Base-by-base conservation (phyloP, 2,329 filamentous ascomycete genomes). In the Ambrosiella beaveri region DNA sequence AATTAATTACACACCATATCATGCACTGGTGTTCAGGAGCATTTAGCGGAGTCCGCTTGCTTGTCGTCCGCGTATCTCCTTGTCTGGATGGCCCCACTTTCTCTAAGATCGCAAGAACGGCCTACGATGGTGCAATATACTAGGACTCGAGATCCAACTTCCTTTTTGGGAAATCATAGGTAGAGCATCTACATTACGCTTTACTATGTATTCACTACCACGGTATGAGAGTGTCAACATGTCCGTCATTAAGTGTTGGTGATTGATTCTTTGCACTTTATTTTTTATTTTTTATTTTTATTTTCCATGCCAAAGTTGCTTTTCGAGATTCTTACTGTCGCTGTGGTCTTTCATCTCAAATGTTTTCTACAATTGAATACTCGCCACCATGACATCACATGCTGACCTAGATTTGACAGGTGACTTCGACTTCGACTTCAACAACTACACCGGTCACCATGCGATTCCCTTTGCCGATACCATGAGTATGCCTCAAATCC, bases 61-160 rank as follows among this genome's bases (percentile, higher is more conserved):
- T 27, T 27, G n/a, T 8, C 27, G 37, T 9, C 11, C 38, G 15
- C 17, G 38, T 55, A 13, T 40, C 36, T 19, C 8, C 9, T 27
- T 38, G 15, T 11, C 19, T 50, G 13, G 38, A 27, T 52, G 19
- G 47, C 58, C 49, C 58, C 54, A 57, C 58, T 49, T 57, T 50
- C 35, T 11, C 1, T 39, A 40, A 2, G 39, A 71, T 72, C 75
- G 73, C 74, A 67, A 67, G 54, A 56, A 53, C 44, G 17, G 50
- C 64, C 64, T 66, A 64, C 68, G 72, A 81, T 81, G 76, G 74
- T 76, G 78, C 76, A 74, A 81, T 81, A 76, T 68, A 77, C 72
- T 77, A 77, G 80, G 78, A 80, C 73, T 70, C 71, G 17, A 51
- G 61, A 37, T 39, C 36, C 52, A 49, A 56, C 54, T 56, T 56